phyloP scores from a whole-genome alignment of 192 early-diverging fungal genomes.

The Coemansia sp. region DNA sequence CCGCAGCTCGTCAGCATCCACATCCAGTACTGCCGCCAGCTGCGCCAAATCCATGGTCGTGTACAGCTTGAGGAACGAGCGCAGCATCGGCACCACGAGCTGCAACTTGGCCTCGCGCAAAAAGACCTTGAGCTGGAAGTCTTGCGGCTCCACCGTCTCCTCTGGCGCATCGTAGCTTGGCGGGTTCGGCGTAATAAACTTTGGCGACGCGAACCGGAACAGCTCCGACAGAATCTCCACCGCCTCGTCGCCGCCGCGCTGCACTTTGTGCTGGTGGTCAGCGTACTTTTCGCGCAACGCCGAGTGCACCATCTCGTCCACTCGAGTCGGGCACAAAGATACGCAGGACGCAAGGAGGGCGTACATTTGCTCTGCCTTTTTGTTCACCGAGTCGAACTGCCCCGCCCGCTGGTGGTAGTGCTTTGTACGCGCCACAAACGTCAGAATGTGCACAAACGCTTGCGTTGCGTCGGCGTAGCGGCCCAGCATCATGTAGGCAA shows the following conservation, averaged over 20 bases:
- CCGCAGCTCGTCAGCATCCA: conserved; percentile 77
- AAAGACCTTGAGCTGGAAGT: conserved; percentile 85
- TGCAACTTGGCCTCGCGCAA: conserved; percentile 83
- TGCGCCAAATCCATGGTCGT: conserved; percentile 88
- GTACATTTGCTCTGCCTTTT: conserved; percentile 96
- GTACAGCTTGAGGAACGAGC: conserved; percentile 96
- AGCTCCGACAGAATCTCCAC: conserved; percentile 83
- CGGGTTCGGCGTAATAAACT: conserved; percentile 89
- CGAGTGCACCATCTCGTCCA: conserved; percentile 92
- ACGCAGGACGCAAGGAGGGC: conserved; percentile 88
- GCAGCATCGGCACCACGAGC: conserved; percentile 78
- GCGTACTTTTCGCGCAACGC: conserved; percentile 88
- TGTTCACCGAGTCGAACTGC: conserved; percentile 87
- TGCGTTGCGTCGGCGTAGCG: conserved; percentile 94
- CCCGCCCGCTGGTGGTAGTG: conserved; percentile 92
- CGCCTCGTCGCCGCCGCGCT: conserved; percentile 83
- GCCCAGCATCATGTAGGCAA: conserved; percentile 98
- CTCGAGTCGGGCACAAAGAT: conserved; percentile 84
- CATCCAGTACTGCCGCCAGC: conserved; percentile 83
- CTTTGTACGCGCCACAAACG: conserved; percentile 87
- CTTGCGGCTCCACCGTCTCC: conserved; percentile 58
- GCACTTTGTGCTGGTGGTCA: conserved; percentile 85
- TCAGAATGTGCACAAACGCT: conserved; percentile 85
- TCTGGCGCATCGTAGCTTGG: conserved; percentile 74
- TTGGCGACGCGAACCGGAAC: conserved; percentile 88